Conservation (phyloP, 805 yeast genomes). For the Candida parachauliodes region DNA sequence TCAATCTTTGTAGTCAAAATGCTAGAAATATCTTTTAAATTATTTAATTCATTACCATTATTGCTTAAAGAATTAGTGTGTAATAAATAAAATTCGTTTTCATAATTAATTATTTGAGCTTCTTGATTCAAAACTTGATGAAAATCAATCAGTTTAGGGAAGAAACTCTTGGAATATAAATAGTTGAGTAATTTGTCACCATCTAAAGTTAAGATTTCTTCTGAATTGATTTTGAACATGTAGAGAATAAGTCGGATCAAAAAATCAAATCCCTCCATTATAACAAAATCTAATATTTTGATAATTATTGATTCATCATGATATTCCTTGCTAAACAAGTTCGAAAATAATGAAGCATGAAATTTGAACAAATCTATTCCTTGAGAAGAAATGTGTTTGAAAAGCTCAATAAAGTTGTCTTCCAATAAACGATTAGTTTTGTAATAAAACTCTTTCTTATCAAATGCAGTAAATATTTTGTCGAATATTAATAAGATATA, state of each 20-base stretch:
- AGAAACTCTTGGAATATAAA: conserved; percentile 17
- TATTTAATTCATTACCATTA: conserved; percentile 35
- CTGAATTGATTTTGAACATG: conserved; percentile 16
- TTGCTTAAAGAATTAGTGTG: conserved; percentile 35
- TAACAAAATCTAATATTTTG: conserved; percentile 30
- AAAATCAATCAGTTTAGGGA: conserved; percentile 12
- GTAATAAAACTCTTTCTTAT: conserved; percentile 33
- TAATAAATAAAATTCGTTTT: conserved; percentile 36
- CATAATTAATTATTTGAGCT: conserved; percentile 29
- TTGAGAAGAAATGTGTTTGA: conserved; percentile 32
- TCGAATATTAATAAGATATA: conserved; percentile 33
- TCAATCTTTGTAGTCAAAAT: conserved; percentile 25
- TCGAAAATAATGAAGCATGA: conserved; percentile 17
- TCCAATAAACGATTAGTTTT: conserved; percentile 35
- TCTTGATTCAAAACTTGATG: conserved; percentile 14
- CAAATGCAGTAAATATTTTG: conserved; percentile 21
- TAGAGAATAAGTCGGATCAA: conserved; percentile 26
- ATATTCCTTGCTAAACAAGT: conserved; percentile 17
- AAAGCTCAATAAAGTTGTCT: conserved; percentile 23
- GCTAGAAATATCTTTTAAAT: conserved; percentile 34
- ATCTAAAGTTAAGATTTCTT: conserved; percentile 14
- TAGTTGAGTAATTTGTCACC: conserved; percentile 25
- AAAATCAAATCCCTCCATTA: conserved; percentile 39
- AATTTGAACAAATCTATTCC: conserved; percentile 28
- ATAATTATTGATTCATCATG: conserved; percentile 5